Conservation (phyloP, 176 grass and related monocot species). For the Rhynchospora tenuis region DNA sequence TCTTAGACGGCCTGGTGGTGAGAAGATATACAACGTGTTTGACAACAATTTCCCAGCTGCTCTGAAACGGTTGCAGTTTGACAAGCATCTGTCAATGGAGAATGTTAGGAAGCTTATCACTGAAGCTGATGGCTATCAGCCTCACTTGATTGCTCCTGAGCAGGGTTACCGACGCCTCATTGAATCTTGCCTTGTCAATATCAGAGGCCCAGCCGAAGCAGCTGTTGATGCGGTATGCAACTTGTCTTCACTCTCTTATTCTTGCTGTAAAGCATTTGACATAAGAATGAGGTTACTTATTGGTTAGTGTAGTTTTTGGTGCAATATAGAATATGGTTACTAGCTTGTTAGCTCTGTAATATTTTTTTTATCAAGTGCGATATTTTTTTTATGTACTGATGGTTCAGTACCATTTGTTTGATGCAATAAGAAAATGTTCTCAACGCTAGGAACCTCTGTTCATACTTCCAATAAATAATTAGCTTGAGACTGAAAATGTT, state of each 20-base stretch:
- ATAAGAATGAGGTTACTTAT: not conserved
- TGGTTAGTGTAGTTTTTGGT: not conserved
- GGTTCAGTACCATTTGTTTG: not conserved
- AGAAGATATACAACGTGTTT: slow-evolving; percentile 94
- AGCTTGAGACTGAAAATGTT: no score
- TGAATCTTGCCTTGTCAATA: slow-evolving; percentile 82
- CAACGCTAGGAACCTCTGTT: not conserved
- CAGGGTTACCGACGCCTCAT: slow-evolving; percentile 97
- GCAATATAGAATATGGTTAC: not conserved
- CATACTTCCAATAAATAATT: no score
- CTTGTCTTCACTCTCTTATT: not conserved
- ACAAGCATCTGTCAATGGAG: slow-evolving; percentile 98
- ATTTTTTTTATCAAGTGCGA: not conserved
- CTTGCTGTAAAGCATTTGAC: not conserved
- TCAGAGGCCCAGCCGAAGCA: slow-evolving; percentile 94
- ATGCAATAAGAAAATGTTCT: not conserved
- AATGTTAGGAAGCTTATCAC: slow-evolving; percentile 95
- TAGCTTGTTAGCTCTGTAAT: not conserved
- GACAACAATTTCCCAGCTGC: slow-evolving; percentile 93
- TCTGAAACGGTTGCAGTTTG: slow-evolving; percentile 93
- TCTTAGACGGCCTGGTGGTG: slow-evolving; percentile 81
- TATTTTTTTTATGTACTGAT: not conserved
- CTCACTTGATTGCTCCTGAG: slow-evolving; percentile 99
- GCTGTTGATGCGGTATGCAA: slow-evolving; percentile 77
- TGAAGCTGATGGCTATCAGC: slow-evolving; percentile 95